These are phyloP conservation scores for Heracleum sosnowskyi DNA, from an alignment of 129 eudicot species.

Conservation along the genomic window DNA sequence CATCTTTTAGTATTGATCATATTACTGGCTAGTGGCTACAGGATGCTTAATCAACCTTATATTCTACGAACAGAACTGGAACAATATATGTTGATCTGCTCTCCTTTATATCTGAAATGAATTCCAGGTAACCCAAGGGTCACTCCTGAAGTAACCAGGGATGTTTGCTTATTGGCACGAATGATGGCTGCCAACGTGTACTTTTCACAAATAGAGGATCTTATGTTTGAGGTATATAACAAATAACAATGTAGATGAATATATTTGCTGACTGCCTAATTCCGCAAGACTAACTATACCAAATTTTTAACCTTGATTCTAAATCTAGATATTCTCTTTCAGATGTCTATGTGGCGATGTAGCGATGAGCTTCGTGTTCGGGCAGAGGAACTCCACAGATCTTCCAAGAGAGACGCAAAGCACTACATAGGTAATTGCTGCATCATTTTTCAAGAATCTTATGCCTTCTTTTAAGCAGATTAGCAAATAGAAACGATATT, in stretches of 20 bases:
- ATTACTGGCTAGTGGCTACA: background rate
- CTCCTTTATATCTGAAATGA: background rate
- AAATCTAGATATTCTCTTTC: constrained; percentile 7
- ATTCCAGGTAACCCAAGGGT: constrained; percentile 86
- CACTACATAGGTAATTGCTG: constrained; percentile 4
- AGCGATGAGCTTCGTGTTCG: constrained; percentile 94
- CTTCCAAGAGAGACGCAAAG: constrained; percentile 2
- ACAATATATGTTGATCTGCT: background rate
- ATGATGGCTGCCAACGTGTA: constrained; percentile 99
- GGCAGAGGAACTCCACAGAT: constrained; percentile 66
- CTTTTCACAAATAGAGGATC: constrained; percentile 92
- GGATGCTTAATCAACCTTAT: background rate
- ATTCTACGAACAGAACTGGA: background rate
- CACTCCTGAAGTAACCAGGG: constrained; percentile 96
- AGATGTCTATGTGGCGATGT: constrained; percentile 99
- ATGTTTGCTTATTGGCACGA: constrained; percentile 91
- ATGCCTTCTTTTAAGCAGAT: background rate
- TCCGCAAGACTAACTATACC: background rate
- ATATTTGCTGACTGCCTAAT: background rate
- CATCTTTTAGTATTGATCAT: background rate
- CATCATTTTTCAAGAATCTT: background rate
- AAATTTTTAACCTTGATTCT: background rate
- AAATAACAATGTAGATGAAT: background rate
- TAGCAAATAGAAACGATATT: background rate
- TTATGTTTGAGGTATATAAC: constrained; percentile 80